phyloP scores from a whole-genome alignment of 306 rosid genomes.

The Cucumis melo region DNA sequence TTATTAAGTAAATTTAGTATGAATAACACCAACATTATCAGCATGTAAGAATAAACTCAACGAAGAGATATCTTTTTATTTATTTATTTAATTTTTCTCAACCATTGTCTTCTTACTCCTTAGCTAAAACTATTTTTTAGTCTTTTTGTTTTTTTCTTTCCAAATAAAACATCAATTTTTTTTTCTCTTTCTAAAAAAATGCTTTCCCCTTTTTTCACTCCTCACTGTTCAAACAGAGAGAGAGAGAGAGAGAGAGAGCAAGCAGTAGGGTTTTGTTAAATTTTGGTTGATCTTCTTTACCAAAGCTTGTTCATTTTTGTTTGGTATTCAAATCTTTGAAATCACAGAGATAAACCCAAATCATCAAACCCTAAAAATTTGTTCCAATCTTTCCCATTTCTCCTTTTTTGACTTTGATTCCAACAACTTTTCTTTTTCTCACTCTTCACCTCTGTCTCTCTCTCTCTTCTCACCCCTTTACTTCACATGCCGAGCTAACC shows the following conservation, averaged over 20 bases:
- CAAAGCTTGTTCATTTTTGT: constrained; percentile 16
- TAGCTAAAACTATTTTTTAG: neutral
- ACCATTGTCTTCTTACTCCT: neutral
- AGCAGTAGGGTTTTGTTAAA: constrained; percentile 35
- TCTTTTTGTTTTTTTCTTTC: neutral
- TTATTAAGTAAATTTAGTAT: too few relatives aligned
- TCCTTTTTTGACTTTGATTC: constrained; percentile 13
- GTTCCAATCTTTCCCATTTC: constrained; percentile 10
- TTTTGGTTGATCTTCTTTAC: neutral
- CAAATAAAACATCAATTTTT: neutral
- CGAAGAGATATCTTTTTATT: neutral
- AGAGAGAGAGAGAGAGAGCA: neutral
- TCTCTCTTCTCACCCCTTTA: neutral
- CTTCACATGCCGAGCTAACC: constrained; percentile 11
- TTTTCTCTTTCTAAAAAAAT: constrained; percentile 7
- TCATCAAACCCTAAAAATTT: constrained; percentile 23
- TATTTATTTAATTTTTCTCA: neutral
- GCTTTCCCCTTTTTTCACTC: constrained; percentile 10
- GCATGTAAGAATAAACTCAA: too few relatives aligned
- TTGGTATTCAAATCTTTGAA: constrained; percentile 16
- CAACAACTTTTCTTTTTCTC: constrained; percentile 18
- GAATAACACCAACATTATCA: too few relatives aligned
- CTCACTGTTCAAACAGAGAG: constrained; percentile 4
- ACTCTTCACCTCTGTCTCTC: neutral
- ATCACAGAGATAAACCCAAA: constrained; percentile 21